These are phyloP conservation scores for Wickerhamomyces sp. DNA, from an alignment of 1,139 yeast genomes.

Conservation along the genomic window DNA sequence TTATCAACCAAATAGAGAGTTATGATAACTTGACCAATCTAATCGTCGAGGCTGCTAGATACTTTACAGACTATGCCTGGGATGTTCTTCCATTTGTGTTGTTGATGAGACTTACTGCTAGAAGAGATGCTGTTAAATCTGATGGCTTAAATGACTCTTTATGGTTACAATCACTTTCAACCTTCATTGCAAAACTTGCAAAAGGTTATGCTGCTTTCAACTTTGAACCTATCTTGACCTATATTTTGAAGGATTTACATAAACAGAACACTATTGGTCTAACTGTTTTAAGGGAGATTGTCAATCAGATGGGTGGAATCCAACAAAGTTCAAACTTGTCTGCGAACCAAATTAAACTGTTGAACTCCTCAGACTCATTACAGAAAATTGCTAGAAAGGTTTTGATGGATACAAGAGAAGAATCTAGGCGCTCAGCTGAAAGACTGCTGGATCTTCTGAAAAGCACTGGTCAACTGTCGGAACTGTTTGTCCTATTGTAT, in stretches of 20 bases:
- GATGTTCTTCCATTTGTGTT: constrained; percentile 77
- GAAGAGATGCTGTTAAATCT: constrained; percentile 61
- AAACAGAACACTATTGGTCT: constrained; percentile 59
- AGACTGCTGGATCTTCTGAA: constrained; percentile 47
- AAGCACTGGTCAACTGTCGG: constrained; percentile 46
- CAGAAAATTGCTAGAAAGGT: constrained; percentile 52
- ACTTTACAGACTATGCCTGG: constrained; percentile 79
- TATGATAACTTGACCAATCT: constrained; percentile 81
- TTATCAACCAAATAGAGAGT: constrained; percentile 77
- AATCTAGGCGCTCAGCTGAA: constrained; percentile 44
- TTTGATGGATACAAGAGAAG: constrained; percentile 58
- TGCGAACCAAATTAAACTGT: constrained; percentile 55
- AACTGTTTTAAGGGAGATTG: constrained; percentile 62
- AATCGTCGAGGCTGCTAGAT: constrained; percentile 76
- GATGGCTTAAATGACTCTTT: constrained; percentile 81
- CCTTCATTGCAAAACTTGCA: constrained; percentile 62
- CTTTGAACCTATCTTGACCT: constrained; percentile 51
- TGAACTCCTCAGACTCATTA: constrained; percentile 62
- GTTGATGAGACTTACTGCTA: constrained; percentile 65
- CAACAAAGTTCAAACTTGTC: constrained; percentile 65
- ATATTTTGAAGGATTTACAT: constrained; percentile 62
- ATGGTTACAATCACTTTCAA: constrained; percentile 77
- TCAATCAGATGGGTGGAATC: constrained; percentile 79
- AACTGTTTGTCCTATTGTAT: constrained; percentile 60
- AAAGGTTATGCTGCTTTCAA: constrained; percentile 50